Evolutionary conservation across 352 stramenopile genomes (phyloP).

Genomic region (Phytophthora kernoviae): DNA sequence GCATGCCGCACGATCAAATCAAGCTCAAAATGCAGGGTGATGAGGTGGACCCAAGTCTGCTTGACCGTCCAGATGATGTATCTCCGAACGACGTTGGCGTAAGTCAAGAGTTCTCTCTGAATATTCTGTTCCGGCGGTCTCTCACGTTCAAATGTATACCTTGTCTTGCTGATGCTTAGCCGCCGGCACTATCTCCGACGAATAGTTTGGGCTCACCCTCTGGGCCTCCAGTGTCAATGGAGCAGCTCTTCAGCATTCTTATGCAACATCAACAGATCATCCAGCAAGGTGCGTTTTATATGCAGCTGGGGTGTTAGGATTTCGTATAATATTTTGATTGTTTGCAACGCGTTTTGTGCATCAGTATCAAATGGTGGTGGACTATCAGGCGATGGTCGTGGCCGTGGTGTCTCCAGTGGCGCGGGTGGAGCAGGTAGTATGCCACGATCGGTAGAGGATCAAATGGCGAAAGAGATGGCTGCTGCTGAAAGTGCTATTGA

Average conservation of each 20-base stretch:
- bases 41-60: slow-evolving; percentile 56
- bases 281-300: slow-evolving; percentile 58
- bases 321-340: slow-evolving; percentile 6
- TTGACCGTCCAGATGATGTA: slow-evolving; percentile 75
- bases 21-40: slow-evolving; percentile 86
- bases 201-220: slow-evolving; percentile 18
- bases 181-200: slow-evolving; percentile 29
- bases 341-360: slow-evolving; percentile 4
- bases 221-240: slow-evolving; percentile 74
- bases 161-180: slow-evolving; percentile 28
- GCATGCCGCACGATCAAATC: slow-evolving; percentile 82
- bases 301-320: not conserved
- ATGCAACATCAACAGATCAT: slow-evolving; percentile 91
- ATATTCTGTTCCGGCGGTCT: not conserved
- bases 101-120: slow-evolving; percentile 19
- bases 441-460: slow-evolving; percentile 69
- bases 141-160: slow-evolving; percentile 3
- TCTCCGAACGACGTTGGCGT: slow-evolving; percentile 84
- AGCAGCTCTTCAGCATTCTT: slow-evolving; percentile 85
- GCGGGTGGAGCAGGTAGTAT: slow-evolving; percentile 11
- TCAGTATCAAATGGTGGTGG: slow-evolving; percentile 52
- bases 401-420: slow-evolving; percentile 22
- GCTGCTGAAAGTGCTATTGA: slow-evolving; percentile 81
- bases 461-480: slow-evolving; percentile 84
- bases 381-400: slow-evolving; percentile 23